Percentiles rank a stretch among this genome's conserved stretches.
Evolutionary conservation across 148 eudicot species (phyloP).

Genomic region (Amaranthus cruentus): DNA sequence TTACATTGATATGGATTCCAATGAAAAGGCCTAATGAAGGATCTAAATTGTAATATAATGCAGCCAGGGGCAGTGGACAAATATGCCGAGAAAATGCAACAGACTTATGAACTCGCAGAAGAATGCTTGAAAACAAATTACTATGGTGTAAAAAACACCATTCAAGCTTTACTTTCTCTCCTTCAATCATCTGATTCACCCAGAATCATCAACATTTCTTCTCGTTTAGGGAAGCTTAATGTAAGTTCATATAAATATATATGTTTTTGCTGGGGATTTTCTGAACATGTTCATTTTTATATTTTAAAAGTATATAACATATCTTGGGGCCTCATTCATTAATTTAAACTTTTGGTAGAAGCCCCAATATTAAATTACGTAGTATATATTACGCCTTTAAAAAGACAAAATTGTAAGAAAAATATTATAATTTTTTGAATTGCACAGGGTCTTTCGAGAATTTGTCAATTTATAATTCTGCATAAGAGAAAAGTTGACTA

Average conservation of each 20-base stretch:
- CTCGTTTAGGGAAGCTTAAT: conserved; percentile 32
- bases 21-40: background rate
- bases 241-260: conserved; percentile 12
- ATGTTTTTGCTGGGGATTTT: too few relatives aligned
- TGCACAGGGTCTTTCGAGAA: too few relatives aligned
- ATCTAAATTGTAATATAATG: background rate
- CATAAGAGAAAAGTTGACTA: too few relatives aligned
- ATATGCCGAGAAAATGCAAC: conserved; percentile 1
- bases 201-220: conserved; percentile 47
- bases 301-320: too few relatives aligned
- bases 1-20: background rate
- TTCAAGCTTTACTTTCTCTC: conserved; percentile 48
- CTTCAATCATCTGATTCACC: conserved; percentile 51
- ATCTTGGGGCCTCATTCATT: too few relatives aligned
- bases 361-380: too few relatives aligned
- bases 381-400: too few relatives aligned
- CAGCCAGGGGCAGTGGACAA: conserved; percentile 3
- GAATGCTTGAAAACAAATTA: conserved; percentile 46
- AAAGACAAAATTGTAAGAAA: too few relatives aligned
- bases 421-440: too few relatives aligned
- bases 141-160: conserved; percentile 39
- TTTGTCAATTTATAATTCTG: too few relatives aligned
- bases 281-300: too few relatives aligned
- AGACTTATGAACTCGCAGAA: conserved; percentile 34
- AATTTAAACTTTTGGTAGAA: too few relatives aligned